Evolutionary conservation across 495 filamentous ascomycete species (phyloP).

Genomic region (Parachaetomium inaequale): DNA sequence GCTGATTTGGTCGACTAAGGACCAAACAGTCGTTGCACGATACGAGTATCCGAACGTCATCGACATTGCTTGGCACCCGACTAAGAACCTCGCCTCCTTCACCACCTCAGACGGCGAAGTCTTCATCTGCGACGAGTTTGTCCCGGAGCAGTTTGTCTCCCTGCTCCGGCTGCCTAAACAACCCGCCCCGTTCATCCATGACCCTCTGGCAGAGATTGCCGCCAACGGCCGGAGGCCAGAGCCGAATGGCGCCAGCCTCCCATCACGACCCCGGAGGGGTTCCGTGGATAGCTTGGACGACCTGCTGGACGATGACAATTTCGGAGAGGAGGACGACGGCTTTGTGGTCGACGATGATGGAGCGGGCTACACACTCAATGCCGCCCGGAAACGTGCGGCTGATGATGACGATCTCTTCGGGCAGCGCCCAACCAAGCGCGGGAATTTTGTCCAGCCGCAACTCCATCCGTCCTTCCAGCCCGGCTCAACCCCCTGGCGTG

Average conservation of each 20-base stretch:
- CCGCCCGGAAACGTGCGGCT: slow-evolving; percentile 62
- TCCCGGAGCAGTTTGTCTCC: slow-evolving; percentile 59
- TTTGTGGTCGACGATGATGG: slow-evolving; percentile 95
- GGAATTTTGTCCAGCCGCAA: slow-evolving; percentile 58
- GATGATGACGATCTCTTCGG: slow-evolving; percentile 41
- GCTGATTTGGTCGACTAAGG: slow-evolving; percentile 83
- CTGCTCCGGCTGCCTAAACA: slow-evolving; percentile 58
- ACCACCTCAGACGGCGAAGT: slow-evolving; percentile 88
- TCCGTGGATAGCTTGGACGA: slow-evolving; percentile 49
- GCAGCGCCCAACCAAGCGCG: slow-evolving; percentile 41
- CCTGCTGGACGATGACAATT: slow-evolving; percentile 55
- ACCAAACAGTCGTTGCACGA: slow-evolving; percentile 68
- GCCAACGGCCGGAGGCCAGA: slow-evolving; percentile 57
- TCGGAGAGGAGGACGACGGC: slow-evolving; percentile 63
- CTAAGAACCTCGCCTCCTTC: slow-evolving; percentile 80
- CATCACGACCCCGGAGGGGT: slow-evolving; percentile 39
- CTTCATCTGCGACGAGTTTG: slow-evolving; percentile 79
- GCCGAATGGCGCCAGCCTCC: slow-evolving; percentile 53
- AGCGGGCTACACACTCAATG: slow-evolving; percentile 79
- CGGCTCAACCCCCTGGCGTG: slow-evolving; percentile 91
- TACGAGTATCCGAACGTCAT: slow-evolving; percentile 79
- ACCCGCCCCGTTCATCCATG: slow-evolving; percentile 80
- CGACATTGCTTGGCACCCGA: slow-evolving; percentile 87
- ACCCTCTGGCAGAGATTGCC: slow-evolving; percentile 68
- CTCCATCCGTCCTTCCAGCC: slow-evolving; percentile 84